Evolutionary conservation across 306 rosid genomes (phyloP).

Genomic region (Benincasa hispida): DNA sequence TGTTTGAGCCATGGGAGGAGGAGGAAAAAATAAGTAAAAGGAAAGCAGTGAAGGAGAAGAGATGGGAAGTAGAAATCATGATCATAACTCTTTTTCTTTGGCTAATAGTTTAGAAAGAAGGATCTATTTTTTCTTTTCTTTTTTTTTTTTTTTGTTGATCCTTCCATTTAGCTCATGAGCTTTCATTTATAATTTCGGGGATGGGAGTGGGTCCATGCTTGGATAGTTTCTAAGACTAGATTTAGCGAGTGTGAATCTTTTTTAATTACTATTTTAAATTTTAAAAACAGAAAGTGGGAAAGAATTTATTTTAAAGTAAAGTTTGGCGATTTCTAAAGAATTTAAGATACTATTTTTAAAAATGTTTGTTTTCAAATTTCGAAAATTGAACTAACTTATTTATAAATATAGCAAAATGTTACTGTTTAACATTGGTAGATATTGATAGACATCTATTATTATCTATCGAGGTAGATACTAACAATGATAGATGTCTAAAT

Average conservation of each 20-base stretch:
- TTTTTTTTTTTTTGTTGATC: neutral
- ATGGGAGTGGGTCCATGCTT: neutral
- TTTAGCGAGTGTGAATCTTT: neutral
- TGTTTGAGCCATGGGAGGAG: neutral
- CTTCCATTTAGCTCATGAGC: neutral
- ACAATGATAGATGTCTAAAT: too few relatives aligned
- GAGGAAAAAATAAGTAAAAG: slow-evolving; percentile 8
- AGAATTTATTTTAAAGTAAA: neutral
- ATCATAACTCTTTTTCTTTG: neutral
- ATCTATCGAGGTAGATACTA: too few relatives aligned
- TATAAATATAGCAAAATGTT: too few relatives aligned
- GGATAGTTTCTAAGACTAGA: slow-evolving; percentile 5
- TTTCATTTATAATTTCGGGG: neutral
- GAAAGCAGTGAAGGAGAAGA: slow-evolving; percentile 7
- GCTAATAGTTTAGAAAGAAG: neutral
- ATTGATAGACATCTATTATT: too few relatives aligned
- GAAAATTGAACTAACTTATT: too few relatives aligned
- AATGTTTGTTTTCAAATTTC: too few relatives aligned
- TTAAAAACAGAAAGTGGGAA: neutral
- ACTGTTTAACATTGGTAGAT: too few relatives aligned
- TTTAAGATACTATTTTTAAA: too few relatives aligned
- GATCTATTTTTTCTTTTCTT: neutral
- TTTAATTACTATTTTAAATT: too few relatives aligned
- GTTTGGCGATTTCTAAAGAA: neutral
- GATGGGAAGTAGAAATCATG: slow-evolving; percentile 6